A percentile compares a stretch with the other conserved stretches of the same genome.
Conservation (phyloP, 169 alveolate genomes). For the Eimeria tenella region DNA sequence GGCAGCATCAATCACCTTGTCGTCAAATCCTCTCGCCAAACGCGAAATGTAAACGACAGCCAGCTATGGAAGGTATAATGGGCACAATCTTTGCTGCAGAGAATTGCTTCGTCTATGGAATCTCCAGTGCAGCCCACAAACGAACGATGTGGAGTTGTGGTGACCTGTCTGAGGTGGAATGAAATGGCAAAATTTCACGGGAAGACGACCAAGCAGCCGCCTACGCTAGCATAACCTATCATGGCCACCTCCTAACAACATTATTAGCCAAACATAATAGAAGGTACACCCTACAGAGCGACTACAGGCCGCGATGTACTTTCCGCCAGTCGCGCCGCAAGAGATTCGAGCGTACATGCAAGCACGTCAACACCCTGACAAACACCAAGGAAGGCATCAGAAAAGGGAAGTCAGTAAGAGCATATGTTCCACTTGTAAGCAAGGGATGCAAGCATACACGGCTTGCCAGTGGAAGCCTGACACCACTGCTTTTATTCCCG, state of each 20-base stretch:
- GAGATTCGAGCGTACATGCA: constrained; percentile 37
- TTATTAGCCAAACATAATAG: not conserved
- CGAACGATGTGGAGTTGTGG: not conserved
- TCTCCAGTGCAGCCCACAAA: not conserved
- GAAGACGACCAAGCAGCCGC: not conserved
- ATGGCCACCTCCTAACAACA: not conserved
- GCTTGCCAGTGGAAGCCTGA: no score
- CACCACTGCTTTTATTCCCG: not conserved
- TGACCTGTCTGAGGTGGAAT: not conserved
- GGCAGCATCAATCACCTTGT: constrained; percentile 1
- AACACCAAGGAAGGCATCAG: no score
- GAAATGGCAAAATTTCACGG: not conserved
- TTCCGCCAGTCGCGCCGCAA: constrained; percentile 41
- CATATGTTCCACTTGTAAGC: not conserved
- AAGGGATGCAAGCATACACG: not conserved
- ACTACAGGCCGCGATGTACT: not conserved
- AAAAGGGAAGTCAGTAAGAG: no score
- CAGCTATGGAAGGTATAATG: not conserved
- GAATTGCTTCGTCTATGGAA: not conserved
- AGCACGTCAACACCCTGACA: constrained; percentile 69
- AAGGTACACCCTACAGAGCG: not conserved
- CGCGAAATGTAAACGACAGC: constrained; percentile 34
- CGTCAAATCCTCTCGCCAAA: not conserved
- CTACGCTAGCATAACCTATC: not conserved
- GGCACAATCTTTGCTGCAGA: not conserved